Conservation (phyloP, 2,329 filamentous ascomycete genomes). For the Pestalotiopsis sp. region DNA sequence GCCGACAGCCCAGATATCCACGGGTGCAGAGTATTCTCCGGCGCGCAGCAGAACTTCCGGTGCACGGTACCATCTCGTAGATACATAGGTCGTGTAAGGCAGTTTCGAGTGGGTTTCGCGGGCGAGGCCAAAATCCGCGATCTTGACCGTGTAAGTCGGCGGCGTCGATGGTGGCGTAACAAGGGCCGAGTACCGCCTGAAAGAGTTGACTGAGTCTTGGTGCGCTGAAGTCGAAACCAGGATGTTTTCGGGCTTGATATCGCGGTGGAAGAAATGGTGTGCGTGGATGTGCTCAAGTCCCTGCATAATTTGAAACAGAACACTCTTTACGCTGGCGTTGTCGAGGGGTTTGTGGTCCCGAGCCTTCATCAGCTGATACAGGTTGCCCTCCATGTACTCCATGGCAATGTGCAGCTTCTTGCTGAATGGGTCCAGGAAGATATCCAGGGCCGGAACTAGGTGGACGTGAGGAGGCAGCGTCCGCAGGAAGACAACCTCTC, state of each 20-base stretch:
- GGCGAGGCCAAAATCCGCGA: slow-evolving; percentile 97
- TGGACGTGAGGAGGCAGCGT: slow-evolving; percentile 87
- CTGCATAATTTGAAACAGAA: slow-evolving; percentile 94
- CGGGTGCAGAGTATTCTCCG: slow-evolving; percentile 94
- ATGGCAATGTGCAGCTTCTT: slow-evolving; percentile 98
- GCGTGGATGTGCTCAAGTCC: slow-evolving; percentile 97
- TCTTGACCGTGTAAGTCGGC: slow-evolving; percentile 93
- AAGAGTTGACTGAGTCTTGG: slow-evolving; percentile 80
- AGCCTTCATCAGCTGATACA: slow-evolving; percentile 99
- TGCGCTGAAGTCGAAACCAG: slow-evolving; percentile 89
- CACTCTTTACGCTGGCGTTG: slow-evolving; percentile 91
- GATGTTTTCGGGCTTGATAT: slow-evolving; percentile 99
- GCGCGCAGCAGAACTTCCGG: slow-evolving; percentile 92
- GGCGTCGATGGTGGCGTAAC: slow-evolving; percentile 95
- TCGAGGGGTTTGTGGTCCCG: slow-evolving; percentile 94
- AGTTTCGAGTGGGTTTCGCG: slow-evolving; percentile 95
- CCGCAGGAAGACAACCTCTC: slow-evolving; percentile 95
- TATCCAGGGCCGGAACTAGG: slow-evolving; percentile 95
- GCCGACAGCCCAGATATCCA: slow-evolving; percentile 98
- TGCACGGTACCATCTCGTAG: slow-evolving; percentile 96
- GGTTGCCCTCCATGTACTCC: slow-evolving; percentile 99
- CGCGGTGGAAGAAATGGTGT: slow-evolving; percentile 96
- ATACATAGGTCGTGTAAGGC: slow-evolving; percentile 98
- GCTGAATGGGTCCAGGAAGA: slow-evolving; percentile 94
- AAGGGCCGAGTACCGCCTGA: slow-evolving; percentile 89